Conservation (phyloP, 139 green algal species). For the Astrephomene gubernaculifera region DNA sequence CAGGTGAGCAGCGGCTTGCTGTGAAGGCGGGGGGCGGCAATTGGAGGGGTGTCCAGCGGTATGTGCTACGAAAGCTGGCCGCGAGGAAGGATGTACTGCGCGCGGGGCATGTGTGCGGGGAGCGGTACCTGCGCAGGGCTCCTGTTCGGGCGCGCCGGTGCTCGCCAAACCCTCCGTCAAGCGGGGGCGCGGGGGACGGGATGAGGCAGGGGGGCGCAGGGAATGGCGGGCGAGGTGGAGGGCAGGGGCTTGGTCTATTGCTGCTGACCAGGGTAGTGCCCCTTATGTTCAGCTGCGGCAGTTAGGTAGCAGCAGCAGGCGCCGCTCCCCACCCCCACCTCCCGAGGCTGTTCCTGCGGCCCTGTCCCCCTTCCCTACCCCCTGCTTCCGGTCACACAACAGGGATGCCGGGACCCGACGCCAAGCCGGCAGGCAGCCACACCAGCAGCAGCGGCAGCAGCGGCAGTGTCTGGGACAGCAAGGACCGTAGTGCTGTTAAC, state of each 20-base stretch:
- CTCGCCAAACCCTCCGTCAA: no score
- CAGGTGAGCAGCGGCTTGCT: no score
- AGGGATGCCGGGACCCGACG: not conserved
- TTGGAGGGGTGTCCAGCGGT: no score
- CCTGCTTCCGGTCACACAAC: not conserved
- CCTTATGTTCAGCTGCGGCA: not conserved
- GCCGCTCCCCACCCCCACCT: not conserved
- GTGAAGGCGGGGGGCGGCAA: no score
- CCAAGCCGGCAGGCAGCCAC: not conserved
- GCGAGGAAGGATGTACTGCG: not conserved
- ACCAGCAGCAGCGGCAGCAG: slow-evolving; percentile 11
- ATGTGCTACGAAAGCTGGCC: not conserved
- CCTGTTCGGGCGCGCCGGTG: no score
- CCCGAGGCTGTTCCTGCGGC: not conserved
- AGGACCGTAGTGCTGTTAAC: not conserved
- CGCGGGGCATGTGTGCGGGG: no score
- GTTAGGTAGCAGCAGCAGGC: not conserved
- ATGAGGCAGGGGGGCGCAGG: no score
- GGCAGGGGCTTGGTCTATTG: not conserved
- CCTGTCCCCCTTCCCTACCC: not conserved
- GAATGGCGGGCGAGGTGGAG: no score
- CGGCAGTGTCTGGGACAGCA: no score
- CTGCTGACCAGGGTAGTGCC: not conserved
- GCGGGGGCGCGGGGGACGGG: no score
- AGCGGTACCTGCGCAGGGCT: not conserved